These are phyloP conservation scores for Exophiala oligosperma DNA, from an alignment of 2,329 filamentous ascomycete species.

Conservation along the genomic window DNA sequence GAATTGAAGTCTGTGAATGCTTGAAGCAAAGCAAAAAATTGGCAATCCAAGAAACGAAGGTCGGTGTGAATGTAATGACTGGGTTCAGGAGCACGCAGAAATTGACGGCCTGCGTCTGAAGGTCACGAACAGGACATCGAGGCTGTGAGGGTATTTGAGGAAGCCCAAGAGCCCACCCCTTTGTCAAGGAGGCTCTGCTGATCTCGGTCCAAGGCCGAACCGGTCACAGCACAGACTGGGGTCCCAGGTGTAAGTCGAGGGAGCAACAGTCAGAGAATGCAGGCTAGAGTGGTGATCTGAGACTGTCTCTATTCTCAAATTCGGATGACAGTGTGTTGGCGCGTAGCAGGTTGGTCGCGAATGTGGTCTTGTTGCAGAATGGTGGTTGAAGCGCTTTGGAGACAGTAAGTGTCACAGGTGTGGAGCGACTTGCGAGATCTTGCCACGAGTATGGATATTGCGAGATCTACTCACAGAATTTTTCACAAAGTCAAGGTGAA, in stretches of 20 bases:
- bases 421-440: slow-evolving; percentile 11
- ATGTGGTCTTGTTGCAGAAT: slow-evolving; percentile 19
- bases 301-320: slow-evolving; percentile 17
- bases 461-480: background rate
- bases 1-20: background rate
- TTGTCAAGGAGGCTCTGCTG: slow-evolving; percentile 14
- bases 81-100: slow-evolving; percentile 16
- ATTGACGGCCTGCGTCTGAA: slow-evolving; percentile 21
- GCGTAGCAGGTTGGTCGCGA: slow-evolving; percentile 27
- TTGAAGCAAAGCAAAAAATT: slow-evolving; percentile 2
- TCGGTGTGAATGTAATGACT: slow-evolving; percentile 12
- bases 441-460: background rate
- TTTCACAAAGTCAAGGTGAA: background rate
- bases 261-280: slow-evolving; percentile 18
- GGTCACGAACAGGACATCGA: slow-evolving; percentile 18
- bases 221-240: slow-evolving; percentile 12
- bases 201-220: slow-evolving; percentile 22
- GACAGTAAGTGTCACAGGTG: slow-evolving; percentile 26
- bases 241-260: slow-evolving; percentile 9
- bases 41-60: slow-evolving; percentile 15
- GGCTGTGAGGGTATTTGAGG: slow-evolving; percentile 21
- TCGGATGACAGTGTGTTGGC: slow-evolving; percentile 19
- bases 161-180: slow-evolving; percentile 9
- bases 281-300: slow-evolving; percentile 12
- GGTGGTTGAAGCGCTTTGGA: slow-evolving; percentile 23